Evolutionary conservation across 441 rosid genomes (phyloP).

Genomic region (Viola pubescens): DNA sequence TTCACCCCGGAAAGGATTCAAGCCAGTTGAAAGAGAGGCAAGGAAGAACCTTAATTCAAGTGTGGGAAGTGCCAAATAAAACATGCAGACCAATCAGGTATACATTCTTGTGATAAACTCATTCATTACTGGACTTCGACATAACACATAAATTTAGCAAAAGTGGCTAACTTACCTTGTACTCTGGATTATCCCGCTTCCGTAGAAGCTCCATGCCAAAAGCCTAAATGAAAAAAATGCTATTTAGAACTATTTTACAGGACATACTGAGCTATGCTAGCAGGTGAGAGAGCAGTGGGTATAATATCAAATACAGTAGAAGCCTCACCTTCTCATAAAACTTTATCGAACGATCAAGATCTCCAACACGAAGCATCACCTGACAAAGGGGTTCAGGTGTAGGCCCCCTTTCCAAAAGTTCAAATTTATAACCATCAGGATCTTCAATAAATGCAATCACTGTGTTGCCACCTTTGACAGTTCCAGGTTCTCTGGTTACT

Average conservation of each 20-base stretch:
- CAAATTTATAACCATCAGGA: constrained; percentile 95
- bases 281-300: not conserved
- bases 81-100: not conserved
- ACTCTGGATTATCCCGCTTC: constrained; percentile 70
- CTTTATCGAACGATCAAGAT: constrained; percentile 74
- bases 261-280: not conserved
- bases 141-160: constrained; percentile 1
- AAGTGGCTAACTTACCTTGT: constrained; percentile 49
- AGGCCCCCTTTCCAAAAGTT: constrained; percentile 75
- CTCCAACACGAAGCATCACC: constrained; percentile 97
- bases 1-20: not conserved
- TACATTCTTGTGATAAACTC: not conserved
- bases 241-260: constrained; percentile 3
- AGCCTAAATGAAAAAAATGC: constrained; percentile 42
- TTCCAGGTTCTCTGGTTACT: constrained; percentile 83
- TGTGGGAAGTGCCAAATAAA: not conserved
- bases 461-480: constrained; percentile 81
- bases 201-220: constrained; percentile 96
- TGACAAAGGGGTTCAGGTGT: constrained; percentile 94
- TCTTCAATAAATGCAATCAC: constrained; percentile 86
- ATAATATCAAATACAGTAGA: not conserved
- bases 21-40: not conserved
- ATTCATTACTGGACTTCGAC: not conserved
- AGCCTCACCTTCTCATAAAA: constrained; percentile 74
- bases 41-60: not conserved